Evolutionary conservation across 2,329 filamentous ascomycete genomes (phyloP).

Genomic region (Colletotrichum echinochloae): DNA sequence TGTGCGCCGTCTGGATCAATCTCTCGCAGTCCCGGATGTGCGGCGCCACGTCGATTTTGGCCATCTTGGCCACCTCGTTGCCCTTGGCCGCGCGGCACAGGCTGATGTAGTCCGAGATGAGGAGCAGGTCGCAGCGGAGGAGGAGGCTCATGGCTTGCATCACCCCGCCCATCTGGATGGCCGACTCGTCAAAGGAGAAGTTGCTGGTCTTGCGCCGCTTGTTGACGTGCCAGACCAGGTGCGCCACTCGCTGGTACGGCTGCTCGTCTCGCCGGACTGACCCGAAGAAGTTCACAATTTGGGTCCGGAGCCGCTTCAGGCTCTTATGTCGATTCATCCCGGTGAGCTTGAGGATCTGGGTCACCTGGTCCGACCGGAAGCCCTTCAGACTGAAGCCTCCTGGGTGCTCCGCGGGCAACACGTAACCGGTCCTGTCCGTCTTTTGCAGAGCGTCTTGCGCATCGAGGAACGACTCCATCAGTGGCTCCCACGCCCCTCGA

Average conservation of each 20-base stretch:
- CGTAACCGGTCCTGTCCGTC: background rate
- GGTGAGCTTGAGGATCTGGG: background rate
- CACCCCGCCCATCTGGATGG: constrained; percentile 51
- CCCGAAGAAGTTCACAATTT: constrained; percentile 41
- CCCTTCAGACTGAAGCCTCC: constrained; percentile 6
- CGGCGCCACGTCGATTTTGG: constrained; percentile 45
- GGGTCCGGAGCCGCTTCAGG: constrained; percentile 24
- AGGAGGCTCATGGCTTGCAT: constrained; percentile 59
- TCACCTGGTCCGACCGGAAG: background rate
- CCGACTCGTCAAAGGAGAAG: constrained; percentile 53
- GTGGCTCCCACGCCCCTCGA: constrained; percentile 49
- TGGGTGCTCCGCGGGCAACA: background rate
- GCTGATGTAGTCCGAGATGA: constrained; percentile 56
- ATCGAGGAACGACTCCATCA: constrained; percentile 51
- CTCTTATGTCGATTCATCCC: background rate
- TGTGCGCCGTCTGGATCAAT: constrained; percentile 54
- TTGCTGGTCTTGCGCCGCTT: constrained; percentile 42
- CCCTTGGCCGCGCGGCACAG: constrained; percentile 27
- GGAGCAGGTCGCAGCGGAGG: constrained; percentile 60
- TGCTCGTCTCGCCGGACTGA: constrained; percentile 59
- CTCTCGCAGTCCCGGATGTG: constrained; percentile 54
- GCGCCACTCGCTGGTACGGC: constrained; percentile 60
- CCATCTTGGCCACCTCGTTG: constrained; percentile 12
- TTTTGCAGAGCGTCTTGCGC: constrained; percentile 39
- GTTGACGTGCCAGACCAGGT: constrained; percentile 57